Conservation (phyloP, 345 rosid species). For the Lagerstroemia speciosa region DNA sequence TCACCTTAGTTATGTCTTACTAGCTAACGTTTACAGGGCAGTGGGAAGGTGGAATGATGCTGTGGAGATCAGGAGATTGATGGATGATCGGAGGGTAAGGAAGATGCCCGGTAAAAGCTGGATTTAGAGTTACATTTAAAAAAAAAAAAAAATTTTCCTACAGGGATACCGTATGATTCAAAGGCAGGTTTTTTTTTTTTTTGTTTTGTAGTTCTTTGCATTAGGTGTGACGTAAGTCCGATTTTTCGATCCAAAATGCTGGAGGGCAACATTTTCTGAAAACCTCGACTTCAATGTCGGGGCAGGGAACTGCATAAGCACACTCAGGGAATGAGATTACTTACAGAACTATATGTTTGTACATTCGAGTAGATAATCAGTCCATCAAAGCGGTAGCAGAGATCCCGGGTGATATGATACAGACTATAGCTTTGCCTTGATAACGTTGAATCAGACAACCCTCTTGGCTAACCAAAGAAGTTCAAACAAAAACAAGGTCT, state of each 20-base stretch:
- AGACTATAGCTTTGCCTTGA: neutral
- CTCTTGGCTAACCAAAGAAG: neutral
- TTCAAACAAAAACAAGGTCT: neutral
- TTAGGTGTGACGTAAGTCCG: neutral
- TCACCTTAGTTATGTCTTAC: constrained; percentile 75
- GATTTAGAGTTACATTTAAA: constrained; percentile 5
- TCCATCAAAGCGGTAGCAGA: neutral
- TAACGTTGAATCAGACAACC: neutral
- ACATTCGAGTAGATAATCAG: neutral
- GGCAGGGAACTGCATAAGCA: neutral
- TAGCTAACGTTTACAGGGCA: constrained; percentile 58
- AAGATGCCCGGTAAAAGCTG: constrained; percentile 71
- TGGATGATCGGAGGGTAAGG: constrained; percentile 50
- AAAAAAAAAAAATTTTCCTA: too few species aligned
- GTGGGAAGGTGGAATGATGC: constrained; percentile 83
- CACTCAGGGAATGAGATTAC: too few species aligned
- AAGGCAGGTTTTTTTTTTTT: too few species aligned
- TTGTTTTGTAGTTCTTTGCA: too few species aligned
- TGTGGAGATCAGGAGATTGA: constrained; percentile 47
- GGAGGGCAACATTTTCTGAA: too few species aligned
- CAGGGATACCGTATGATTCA: neutral
- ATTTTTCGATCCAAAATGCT: too few species aligned
- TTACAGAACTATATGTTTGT: neutral
- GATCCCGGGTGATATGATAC: neutral
- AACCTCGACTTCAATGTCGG: neutral